Evolutionary conservation across 208 protist genomes (phyloP).

Genomic region (Endotrypanum monterogeii): DNA sequence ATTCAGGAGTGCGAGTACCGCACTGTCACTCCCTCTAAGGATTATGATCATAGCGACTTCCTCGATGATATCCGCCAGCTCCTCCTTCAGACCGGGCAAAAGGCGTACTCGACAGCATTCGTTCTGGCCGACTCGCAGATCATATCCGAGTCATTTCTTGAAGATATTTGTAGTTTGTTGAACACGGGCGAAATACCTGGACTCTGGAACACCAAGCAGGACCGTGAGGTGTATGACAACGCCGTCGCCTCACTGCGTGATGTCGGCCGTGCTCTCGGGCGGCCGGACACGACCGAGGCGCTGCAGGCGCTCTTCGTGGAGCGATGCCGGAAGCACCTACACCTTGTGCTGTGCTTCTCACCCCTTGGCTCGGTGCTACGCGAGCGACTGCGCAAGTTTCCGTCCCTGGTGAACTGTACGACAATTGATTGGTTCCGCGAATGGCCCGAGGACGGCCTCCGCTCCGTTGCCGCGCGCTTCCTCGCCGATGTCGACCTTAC

Average conservation of each 20-base stretch:
- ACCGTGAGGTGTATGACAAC: conserved; percentile 91
- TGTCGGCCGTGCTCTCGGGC: conserved; percentile 76
- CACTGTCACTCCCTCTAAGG: conserved; percentile 93
- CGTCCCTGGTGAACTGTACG: conserved; percentile 98
- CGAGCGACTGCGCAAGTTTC: conserved; percentile 96
- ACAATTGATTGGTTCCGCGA: conserved; percentile 99
- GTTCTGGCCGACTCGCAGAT: conserved; percentile 97
- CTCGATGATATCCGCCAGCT: conserved; percentile 95
- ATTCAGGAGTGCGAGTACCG: conserved; percentile 94
- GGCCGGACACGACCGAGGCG: conserved; percentile 83
- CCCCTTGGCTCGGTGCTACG: conserved; percentile 96
- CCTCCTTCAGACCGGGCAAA: conserved; percentile 90
- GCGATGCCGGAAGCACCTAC: conserved; percentile 93
- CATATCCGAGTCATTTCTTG: conserved; percentile 93
- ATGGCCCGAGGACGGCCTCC: conserved; percentile 97
- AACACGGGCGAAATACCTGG: conserved; percentile 97
- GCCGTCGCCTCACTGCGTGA: conserved; percentile 87
- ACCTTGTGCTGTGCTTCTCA: conserved; percentile 97
- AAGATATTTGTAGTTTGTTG: conserved; percentile 97
- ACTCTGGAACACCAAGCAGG: conserved; percentile 93
- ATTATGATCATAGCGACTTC: conserved; percentile 95
- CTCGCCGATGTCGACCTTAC: conserved; percentile 82
- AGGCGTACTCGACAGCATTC: conserved; percentile 94
- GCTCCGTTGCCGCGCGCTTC: conserved; percentile 88
- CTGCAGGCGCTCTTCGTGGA: conserved; percentile 93